phyloP scores from a whole-genome alignment of 768 basidiomycete species.

The Amanita pallidorosea region DNA sequence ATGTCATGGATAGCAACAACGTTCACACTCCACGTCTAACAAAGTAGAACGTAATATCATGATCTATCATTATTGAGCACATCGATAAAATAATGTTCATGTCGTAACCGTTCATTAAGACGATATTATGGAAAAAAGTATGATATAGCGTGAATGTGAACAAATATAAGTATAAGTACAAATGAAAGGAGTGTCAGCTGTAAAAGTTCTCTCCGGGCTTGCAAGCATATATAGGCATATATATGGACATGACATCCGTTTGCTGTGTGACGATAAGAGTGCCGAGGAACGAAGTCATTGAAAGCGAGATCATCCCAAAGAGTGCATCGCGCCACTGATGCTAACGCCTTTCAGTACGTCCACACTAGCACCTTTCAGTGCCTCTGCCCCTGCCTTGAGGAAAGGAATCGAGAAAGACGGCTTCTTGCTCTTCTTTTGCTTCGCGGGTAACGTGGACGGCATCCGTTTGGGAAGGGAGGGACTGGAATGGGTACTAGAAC shows the following conservation, averaged over 20 bases:
- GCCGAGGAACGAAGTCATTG: not conserved
- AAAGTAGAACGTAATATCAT: not conserved
- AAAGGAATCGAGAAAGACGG: constrained; percentile 21
- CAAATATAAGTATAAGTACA: not conserved
- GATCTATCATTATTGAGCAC: not conserved
- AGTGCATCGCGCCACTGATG: not conserved
- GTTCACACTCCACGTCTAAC: too few relatives aligned
- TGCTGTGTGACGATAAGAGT: not conserved
- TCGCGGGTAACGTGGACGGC: not conserved
- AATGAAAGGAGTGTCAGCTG: too few relatives aligned
- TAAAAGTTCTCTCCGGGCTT: too few relatives aligned
- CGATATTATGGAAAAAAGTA: not conserved
- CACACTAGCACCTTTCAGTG: constrained; percentile 23
- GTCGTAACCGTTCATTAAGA: not conserved
- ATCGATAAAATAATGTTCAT: not conserved
- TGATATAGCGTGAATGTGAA: not conserved
- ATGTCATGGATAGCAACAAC: too few relatives aligned
- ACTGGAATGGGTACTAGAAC: not conserved
- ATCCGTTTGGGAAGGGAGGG: not conserved
- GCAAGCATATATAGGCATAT: too few relatives aligned
- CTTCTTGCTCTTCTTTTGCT: constrained; percentile 5
- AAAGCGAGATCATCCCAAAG: not conserved
- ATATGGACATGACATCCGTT: not conserved
- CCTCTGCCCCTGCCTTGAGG: constrained; percentile 22
- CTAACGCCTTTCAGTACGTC: constrained; percentile 37